Evolutionary conservation across 2,329 filamentous ascomycete species (phyloP).

Genomic region (Xylaria sp.): DNA sequence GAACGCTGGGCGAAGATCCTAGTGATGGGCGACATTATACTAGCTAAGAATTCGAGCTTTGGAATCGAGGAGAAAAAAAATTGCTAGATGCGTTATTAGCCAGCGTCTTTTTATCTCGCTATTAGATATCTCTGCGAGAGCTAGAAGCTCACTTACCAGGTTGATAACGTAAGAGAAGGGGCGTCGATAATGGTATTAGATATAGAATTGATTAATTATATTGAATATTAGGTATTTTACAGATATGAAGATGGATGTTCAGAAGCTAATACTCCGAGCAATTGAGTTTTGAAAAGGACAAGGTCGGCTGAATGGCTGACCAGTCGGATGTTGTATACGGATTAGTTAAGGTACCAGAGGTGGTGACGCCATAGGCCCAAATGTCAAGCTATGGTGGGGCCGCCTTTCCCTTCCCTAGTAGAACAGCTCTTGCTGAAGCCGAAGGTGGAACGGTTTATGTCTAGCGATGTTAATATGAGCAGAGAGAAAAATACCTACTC

Average conservation of each 20-base stretch:
- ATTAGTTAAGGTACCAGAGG: not conserved
- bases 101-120: not conserved
- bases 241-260: not conserved
- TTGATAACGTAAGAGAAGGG: not conserved
- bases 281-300: constrained; percentile 6
- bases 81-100: not conserved
- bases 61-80: not conserved
- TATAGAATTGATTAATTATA: not conserved
- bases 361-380: constrained; percentile 6
- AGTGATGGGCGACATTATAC: constrained; percentile 40
- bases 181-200: not conserved
- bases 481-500: not conserved
- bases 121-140: not conserved
- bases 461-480: not conserved
- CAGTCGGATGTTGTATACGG: not conserved
- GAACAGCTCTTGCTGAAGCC: not conserved
- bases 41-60: not conserved
- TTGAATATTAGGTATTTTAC: not conserved
- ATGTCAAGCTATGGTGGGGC: not conserved
- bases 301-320: not conserved
- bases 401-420: not conserved
- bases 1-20: constrained; percentile 37
- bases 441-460: not conserved
- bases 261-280: constrained; percentile 22
- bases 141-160: not conserved